Base-by-base conservation (phyloP, 2,329 filamentous ascomycete genomes). In the Aspergillus sp. region DNA sequence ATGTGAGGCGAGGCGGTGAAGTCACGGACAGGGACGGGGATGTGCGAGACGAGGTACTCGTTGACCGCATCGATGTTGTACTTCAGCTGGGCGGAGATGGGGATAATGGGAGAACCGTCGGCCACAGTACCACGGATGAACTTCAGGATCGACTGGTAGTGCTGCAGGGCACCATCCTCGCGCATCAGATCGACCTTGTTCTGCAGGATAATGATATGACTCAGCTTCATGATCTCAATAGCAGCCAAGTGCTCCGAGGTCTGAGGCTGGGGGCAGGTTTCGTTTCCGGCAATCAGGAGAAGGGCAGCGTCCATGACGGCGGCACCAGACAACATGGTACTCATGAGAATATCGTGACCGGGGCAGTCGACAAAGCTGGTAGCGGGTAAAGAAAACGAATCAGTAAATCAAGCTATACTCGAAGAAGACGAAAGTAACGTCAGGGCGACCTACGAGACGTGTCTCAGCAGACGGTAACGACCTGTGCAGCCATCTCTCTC, bases 281-380 rank as follows among this genome's bases (percentile, higher is more conserved):
- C 94, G 79, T 99, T 99, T 73, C 94, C 94, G 57, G 94, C 94
- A 71, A 99, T 96, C 50, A 99, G 82, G 51, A 99, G 85, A 55
- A 99, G 84, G 16, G 94, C 94, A 60, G 94, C 94, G 76, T 99
- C 94, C 94, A 99, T 99, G 83, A 99, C 94, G 60, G 94, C 94
- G 65, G 94, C 94, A 69, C 94, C 94, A 70, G 94, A 99, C 82
- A 99, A 87, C 94, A 99, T 99, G 66, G 94, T 99, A 78, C 93
- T 97, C 94, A 99, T 99, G 74, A 99, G 92, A 91, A 99, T 99
- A 79, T 99, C 94, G 89, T 99, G 94, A 76, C 94, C 94, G 52
- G 94, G 94, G 82, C 94, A 97, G 76, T 97, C 94, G 63, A 97
- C 94, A 73, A 97, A 99, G 14, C 90, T 93, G 61, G 56, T 32